These are phyloP conservation scores for Acacia acuminata DNA, from an alignment of 306 rosid species.

Conservation along the genomic window DNA sequence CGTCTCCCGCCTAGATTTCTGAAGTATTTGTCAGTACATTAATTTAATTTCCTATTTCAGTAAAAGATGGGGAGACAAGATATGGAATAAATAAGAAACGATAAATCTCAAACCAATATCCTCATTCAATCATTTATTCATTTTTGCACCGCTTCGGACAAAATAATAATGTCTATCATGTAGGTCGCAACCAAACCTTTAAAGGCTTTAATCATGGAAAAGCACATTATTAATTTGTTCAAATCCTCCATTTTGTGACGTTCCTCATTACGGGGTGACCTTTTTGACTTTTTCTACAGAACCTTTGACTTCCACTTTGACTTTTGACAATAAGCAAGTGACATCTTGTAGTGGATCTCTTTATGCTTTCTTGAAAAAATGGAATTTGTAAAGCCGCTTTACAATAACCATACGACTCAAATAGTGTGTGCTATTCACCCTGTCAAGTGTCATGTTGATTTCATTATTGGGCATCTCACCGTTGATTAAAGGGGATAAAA, in stretches of 20 bases:
- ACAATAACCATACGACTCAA: background rate
- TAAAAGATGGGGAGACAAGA: background rate
- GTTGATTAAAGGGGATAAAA: background rate
- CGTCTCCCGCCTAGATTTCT: background rate
- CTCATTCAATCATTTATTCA: background rate
- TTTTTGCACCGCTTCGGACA: background rate
- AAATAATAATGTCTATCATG: background rate
- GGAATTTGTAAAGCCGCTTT: background rate
- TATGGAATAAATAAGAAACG: background rate
- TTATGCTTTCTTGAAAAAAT: background rate
- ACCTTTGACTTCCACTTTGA: background rate
- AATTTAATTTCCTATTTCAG: background rate
- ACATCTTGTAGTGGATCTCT: background rate
- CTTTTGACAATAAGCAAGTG: background rate
- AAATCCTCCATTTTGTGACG: background rate
- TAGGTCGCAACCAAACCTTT: background rate
- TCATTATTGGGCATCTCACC: background rate
- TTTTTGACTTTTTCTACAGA: background rate
- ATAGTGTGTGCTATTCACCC: background rate
- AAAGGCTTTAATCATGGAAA: background rate
- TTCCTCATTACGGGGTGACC: background rate
- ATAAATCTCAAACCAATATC: background rate
- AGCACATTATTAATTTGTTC: background rate
- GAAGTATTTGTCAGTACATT: conserved; percentile 4
- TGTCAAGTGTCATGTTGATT: background rate